Evolutionary conservation across 352 stramenopile species (phyloP).

Genomic region (Pythium insidiosum): DNA sequence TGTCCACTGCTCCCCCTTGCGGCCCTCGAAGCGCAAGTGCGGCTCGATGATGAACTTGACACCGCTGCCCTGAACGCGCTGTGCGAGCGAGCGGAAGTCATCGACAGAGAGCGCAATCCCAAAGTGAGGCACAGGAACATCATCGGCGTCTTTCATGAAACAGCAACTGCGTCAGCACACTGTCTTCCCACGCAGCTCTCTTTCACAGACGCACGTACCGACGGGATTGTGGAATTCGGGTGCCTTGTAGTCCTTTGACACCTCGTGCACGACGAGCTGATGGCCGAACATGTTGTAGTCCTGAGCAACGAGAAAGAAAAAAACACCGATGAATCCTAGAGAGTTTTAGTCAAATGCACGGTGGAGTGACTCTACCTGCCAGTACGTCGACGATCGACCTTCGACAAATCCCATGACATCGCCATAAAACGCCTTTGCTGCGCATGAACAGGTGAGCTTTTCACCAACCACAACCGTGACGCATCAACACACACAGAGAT

Average conservation of each 20-base stretch:
- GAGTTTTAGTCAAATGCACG: no score
- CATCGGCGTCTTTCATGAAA: constrained; percentile 80
- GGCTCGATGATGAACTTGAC: constrained; percentile 96
- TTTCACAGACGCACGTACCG: constrained; percentile 33
- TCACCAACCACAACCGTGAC: background rate
- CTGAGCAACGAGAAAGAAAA: constrained; percentile 25
- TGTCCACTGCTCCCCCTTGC: constrained; percentile 96
- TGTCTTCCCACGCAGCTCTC: no score
- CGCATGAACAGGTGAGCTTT: background rate
- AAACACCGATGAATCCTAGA: no score
- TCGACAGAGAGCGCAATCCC: constrained; percentile 90
- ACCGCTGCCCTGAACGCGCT: constrained; percentile 61
- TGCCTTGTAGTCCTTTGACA: constrained; percentile 88
- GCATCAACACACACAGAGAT: no score
- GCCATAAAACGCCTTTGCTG: constrained; percentile 92
- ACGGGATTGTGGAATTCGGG: constrained; percentile 96
- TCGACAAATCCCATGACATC: constrained; percentile 87
- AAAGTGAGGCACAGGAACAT: constrained; percentile 97
- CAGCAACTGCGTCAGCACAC: no score
- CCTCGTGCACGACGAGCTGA: constrained; percentile 87
- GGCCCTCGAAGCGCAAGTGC: constrained; percentile 90
- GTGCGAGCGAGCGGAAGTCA: constrained; percentile 87
- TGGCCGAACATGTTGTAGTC: constrained; percentile 89
- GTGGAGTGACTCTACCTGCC: no score
- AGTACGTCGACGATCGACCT: constrained; percentile 87